Evolutionary conservation across 768 basidiomycete genomes (phyloP), one percentile per base, ranked within the genome.

Genomic region (Kockovaella imperatae): DNA sequence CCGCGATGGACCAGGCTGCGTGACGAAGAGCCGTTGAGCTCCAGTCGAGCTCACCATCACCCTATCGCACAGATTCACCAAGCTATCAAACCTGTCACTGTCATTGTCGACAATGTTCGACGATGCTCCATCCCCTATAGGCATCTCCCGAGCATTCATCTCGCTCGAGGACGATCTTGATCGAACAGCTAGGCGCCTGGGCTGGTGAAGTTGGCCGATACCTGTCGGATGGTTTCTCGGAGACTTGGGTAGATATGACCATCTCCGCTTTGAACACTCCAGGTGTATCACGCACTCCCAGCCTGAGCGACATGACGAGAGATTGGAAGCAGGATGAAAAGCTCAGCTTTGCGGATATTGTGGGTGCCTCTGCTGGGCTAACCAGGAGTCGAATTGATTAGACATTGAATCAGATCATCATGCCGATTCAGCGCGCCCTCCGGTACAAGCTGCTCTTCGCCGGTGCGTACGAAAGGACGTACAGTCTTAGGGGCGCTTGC

Each of bases 391-490:
- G 7, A 35, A 39, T 35, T 45, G 28, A 44, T 41, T 41, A 25
- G 40, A n/a, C n/a, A n/a, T 28, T 35, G n/a, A 20, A 35, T 28
- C n/a, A 61, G 57, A 49, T 64, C 31, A 55, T 65, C 32, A 53
- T 49, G 43, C 63, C 60, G 5, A 60, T 62, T 2, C 59, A 59
- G 30, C 35, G 63, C 24, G 60, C 60, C 20, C 26, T 53, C 13
- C 26, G 63, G 17, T 65, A 65, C 39, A 53, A 47, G 18, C 52
- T 65, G 3, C 52, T 65, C 24, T 65, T 65, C 48, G 34, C 50
- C 24, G 57, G 53, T 53, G 24, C 42, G 57, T 42, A 36, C 23
- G 8, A 24, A 15, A n/a, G 8, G 26, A 11, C 25, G n/a, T 6
- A 40, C 13, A 32, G 23, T 21, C 15, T 40, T 24, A 36, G 10